phyloP scores from a whole-genome alignment of 2,329 filamentous ascomycete species.

The Calonectria leucothoes region DNA sequence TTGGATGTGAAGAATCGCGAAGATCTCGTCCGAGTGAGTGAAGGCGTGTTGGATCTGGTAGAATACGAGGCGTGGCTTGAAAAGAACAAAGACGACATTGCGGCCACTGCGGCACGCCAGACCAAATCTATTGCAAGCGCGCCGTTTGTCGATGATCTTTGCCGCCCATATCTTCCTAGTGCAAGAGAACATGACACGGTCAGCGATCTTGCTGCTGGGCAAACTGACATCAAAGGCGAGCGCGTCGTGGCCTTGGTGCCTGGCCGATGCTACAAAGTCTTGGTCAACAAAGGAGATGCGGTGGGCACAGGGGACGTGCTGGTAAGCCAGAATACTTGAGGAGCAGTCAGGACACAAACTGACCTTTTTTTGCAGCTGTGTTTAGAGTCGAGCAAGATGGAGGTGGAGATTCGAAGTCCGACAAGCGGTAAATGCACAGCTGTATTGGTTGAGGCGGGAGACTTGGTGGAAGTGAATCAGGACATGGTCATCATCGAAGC shows the following conservation, averaged over 20 bases:
- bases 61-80: constrained; percentile 48
- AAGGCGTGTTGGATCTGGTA: constrained; percentile 44
- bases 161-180: constrained; percentile 38
- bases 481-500: constrained; percentile 40
- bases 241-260: constrained; percentile 47
- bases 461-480: constrained; percentile 45
- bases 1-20: constrained; percentile 38
- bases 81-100: constrained; percentile 42
- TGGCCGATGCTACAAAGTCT: constrained; percentile 48
- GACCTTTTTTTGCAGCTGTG: constrained; percentile 35
- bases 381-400: constrained; percentile 54
- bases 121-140: constrained; percentile 40
- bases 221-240: constrained; percentile 32
- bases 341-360: not conserved
- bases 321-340: constrained; percentile 28
- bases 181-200: not conserved
- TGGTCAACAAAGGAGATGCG: constrained; percentile 38
- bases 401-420: constrained; percentile 48
- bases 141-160: constrained; percentile 45
- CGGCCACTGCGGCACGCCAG: constrained; percentile 31
- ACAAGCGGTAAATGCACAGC: constrained; percentile 38
- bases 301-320: constrained; percentile 45
- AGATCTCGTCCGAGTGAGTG: constrained; percentile 40
- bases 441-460: constrained; percentile 42
- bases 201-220: not conserved